phyloP scores from a whole-genome alignment of 1,284 basidiomycete species.

The Austroboletus rostrupii region DNA sequence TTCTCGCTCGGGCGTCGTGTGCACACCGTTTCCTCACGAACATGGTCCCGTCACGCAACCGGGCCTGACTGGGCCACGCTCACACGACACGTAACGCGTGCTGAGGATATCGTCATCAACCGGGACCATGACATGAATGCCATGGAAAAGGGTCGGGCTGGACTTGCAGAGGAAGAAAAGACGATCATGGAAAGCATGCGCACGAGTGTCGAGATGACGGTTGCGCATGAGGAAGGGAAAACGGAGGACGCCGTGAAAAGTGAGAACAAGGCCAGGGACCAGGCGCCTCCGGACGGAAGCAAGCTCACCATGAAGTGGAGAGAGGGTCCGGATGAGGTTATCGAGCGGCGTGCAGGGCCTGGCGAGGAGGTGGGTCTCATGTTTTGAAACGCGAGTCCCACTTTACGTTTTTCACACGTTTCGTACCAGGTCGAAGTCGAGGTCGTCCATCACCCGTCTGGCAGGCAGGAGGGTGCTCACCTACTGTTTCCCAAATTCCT shows the following conservation, averaged over 20 bases:
- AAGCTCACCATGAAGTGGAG: slow-evolving; percentile 50
- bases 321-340: slow-evolving; percentile 64
- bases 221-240: slow-evolving; percentile 11
- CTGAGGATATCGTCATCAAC: slow-evolving; percentile 79
- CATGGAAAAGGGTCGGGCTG: slow-evolving; percentile 48
- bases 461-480: slow-evolving; percentile 5
- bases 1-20: slow-evolving; percentile 88
- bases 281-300: slow-evolving; percentile 43
- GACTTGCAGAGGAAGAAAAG: slow-evolving; percentile 33
- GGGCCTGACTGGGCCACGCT: slow-evolving; percentile 75
- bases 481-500: neutral
- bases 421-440: slow-evolving; percentile 25
- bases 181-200: slow-evolving; percentile 24
- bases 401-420: slow-evolving; percentile 12
- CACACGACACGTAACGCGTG: slow-evolving; percentile 63
- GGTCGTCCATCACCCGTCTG: slow-evolving; percentile 22
- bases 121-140: slow-evolving; percentile 49
- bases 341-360: slow-evolving; percentile 26
- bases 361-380: slow-evolving; percentile 25
- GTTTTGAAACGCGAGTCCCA: neutral
- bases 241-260: slow-evolving; percentile 12
- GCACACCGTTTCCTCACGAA: slow-evolving; percentile 77
- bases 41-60: slow-evolving; percentile 68
- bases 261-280: slow-evolving; percentile 20
- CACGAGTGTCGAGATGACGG: slow-evolving; percentile 13